Evolutionary conservation across 768 basidiomycete genomes (phyloP).

Genomic region (Leccinum broughii): DNA sequence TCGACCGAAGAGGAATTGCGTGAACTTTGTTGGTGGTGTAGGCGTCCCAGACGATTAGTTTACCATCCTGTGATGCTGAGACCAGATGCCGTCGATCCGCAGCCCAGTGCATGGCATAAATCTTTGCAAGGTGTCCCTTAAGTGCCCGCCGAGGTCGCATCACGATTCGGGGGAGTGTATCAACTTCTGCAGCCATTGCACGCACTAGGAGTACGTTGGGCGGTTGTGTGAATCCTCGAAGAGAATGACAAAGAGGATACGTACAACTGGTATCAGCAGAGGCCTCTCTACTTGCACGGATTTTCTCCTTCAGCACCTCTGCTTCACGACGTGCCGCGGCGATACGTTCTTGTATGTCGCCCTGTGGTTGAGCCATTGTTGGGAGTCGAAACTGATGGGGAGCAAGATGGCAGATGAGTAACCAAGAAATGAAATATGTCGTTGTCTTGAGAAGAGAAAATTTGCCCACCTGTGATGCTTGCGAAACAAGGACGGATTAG

Average conservation of each 20-base stretch:
- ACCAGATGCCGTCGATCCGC: conserved; percentile 96
- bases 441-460: conserved; percentile 25
- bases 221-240: conserved; percentile 15
- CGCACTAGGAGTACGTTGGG: conserved; percentile 59
- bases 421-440: conserved; percentile 1
- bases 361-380: conserved; percentile 75
- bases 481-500: conserved; percentile 28
- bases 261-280: conserved; percentile 96
- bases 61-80: conserved; percentile 99
- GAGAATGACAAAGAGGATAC: conserved; percentile 35
- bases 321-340: conserved; percentile 96
- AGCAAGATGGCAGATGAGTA: conserved; percentile 1
- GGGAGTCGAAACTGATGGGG: conserved; percentile 9
- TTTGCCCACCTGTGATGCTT: conserved; percentile 30
- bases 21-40: conserved; percentile 99
- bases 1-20: conserved; percentile 95
- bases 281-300: conserved; percentile 92
- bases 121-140: conserved; percentile 97
- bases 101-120: conserved; percentile 99
- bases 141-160: conserved; percentile 96
- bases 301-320: conserved; percentile 98
- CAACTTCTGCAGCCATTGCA: conserved; percentile 97
- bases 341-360: conserved; percentile 89
- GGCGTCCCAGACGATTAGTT: conserved; percentile 99
- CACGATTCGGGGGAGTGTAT: conserved; percentile 92